Evolutionary conservation across 805 yeast genomes (phyloP).

Genomic region (Metschnikowia cubensis): DNA sequence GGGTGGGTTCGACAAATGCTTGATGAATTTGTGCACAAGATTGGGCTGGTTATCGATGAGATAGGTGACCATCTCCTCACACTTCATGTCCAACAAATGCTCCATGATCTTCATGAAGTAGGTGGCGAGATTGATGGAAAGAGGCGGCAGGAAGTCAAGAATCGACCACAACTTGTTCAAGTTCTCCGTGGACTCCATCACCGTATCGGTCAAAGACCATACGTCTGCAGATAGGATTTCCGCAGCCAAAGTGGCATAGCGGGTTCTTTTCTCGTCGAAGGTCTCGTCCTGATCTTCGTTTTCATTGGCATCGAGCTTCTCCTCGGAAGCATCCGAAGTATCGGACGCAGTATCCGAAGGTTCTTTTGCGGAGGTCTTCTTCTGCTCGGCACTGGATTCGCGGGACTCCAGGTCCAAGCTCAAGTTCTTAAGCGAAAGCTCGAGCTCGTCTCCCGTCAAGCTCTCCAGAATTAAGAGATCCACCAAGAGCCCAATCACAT

Average conservation of each 20-base stretch:
- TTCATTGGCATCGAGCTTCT: conserved; percentile 7
- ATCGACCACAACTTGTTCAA: conserved; percentile 76
- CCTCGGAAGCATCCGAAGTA: neutral
- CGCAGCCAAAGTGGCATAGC: conserved; percentile 56
- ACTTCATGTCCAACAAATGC: conserved; percentile 45
- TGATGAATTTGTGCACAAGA: conserved; percentile 39
- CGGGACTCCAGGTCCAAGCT: conserved; percentile 7
- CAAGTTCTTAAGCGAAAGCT: conserved; percentile 14
- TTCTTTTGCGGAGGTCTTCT: neutral
- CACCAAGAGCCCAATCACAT: conserved; percentile 33
- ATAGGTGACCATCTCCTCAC: conserved; percentile 45
- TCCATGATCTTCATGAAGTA: conserved; percentile 50
- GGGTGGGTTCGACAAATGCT: conserved; percentile 44
- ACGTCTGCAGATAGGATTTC: conserved; percentile 89
- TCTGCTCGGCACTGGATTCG: neutral
- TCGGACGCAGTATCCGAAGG: neutral
- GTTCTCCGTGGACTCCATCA: conserved; percentile 68
- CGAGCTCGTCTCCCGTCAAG: conserved; percentile 17
- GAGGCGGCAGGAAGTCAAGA: conserved; percentile 61
- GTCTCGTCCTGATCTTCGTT: conserved; percentile 15
- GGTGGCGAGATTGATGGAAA: conserved; percentile 71
- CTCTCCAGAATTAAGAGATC: conserved; percentile 32
- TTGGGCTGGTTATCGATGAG: conserved; percentile 41
- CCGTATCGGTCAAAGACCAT: conserved; percentile 89
- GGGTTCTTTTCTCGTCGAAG: conserved; percentile 30